phyloP scores from a whole-genome alignment of 2,329 filamentous ascomycete genomes.

The Colletotrichum sp. region DNA sequence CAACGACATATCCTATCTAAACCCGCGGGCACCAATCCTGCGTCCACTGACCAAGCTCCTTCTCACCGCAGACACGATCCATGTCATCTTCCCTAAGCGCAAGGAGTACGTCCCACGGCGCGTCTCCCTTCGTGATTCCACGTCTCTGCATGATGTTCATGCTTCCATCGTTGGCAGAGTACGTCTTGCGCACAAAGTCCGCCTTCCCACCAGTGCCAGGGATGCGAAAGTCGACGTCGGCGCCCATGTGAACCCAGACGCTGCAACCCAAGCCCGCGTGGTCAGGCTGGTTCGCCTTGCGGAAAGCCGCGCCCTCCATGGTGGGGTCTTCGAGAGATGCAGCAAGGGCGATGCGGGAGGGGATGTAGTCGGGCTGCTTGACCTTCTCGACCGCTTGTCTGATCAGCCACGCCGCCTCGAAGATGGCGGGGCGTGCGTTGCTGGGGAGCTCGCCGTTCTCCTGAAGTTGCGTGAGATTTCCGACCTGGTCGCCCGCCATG shows the following conservation, averaged over 20 bases:
- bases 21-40: not conserved
- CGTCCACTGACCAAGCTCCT: not conserved
- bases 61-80: not conserved
- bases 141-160: constrained; percentile 17
- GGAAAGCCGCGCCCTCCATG: not conserved
- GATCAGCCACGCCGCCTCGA: not conserved
- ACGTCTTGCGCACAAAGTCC: constrained; percentile 13
- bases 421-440: not conserved
- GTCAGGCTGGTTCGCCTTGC: not conserved
- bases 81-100: constrained; percentile 6
- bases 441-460: not conserved
- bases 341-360: not conserved
- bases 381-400: not conserved
- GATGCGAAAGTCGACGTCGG: constrained; percentile 12
- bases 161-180: constrained; percentile 8
- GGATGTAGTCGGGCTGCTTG: not conserved
- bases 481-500: not conserved
- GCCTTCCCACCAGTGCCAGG: not conserved
- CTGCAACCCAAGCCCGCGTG: constrained; percentile 1
- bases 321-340: not conserved
- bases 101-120: constrained; percentile 1
- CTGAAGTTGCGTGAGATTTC: not conserved
- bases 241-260: constrained; percentile 17
- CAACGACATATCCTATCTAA: not conserved
- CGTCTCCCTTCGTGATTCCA: not conserved